phyloP scores from a whole-genome alignment of 2,329 filamentous ascomycete species.

The Coniochaeta sp. region DNA sequence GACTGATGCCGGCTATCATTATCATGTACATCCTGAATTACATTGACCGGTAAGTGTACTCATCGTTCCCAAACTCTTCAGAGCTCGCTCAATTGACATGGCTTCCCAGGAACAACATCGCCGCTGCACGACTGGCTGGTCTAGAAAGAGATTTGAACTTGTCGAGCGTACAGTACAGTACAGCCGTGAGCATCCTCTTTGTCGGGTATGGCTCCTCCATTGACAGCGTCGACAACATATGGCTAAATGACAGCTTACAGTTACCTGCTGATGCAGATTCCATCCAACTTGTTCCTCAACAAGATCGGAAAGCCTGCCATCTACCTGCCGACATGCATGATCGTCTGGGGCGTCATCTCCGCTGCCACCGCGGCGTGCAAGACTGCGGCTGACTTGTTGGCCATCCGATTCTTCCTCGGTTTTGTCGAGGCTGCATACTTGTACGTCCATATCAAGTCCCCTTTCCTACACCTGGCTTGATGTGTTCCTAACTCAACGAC shows the following conservation, averaged over 20 bases:
- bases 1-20: slow-evolving; percentile 54
- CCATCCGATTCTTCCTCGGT: slow-evolving; percentile 34
- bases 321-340: slow-evolving; percentile 38
- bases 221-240: background rate
- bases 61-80: background rate
- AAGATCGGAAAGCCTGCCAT: slow-evolving; percentile 41
- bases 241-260: slow-evolving; percentile 13
- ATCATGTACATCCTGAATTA: slow-evolving; percentile 63
- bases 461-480: background rate
- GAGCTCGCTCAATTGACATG: background rate
- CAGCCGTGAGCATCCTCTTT: slow-evolving; percentile 43
- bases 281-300: slow-evolving; percentile 44
- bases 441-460: slow-evolving; percentile 5
- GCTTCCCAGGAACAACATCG: slow-evolving; percentile 27
- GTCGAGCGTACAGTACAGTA: slow-evolving; percentile 23
- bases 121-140: slow-evolving; percentile 35
- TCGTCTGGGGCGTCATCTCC: slow-evolving; percentile 41
- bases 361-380: slow-evolving; percentile 28
- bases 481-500: no score
- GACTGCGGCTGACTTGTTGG: slow-evolving; percentile 28
- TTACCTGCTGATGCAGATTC: slow-evolving; percentile 44
- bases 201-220: slow-evolving; percentile 30
- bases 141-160: slow-evolving; percentile 38
- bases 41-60: slow-evolving; percentile 34
- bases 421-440: slow-evolving; percentile 33